Percentiles rank a stretch among this genome's conserved stretches.
Conservation (phyloP, 768 basidiomycete genomes). For the Filobasidium floriforme region DNA sequence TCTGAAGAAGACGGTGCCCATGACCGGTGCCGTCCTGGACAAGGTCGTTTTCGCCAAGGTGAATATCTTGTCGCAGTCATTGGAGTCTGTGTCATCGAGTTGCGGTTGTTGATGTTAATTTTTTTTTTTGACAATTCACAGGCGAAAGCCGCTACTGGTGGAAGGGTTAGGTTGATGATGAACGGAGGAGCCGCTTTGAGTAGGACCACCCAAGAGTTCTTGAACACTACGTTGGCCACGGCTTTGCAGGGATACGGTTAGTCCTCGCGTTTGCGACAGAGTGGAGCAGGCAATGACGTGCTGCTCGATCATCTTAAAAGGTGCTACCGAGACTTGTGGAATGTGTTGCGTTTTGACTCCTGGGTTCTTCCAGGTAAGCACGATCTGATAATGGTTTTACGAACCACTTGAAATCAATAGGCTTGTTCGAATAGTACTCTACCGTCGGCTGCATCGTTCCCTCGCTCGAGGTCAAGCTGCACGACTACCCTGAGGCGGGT, state of each 20-base stretch:
- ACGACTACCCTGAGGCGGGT: slow-evolving; percentile 41
- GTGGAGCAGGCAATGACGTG: slow-evolving; percentile 15
- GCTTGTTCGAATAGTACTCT: neutral
- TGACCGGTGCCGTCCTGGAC: slow-evolving; percentile 33
- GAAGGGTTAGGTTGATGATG: slow-evolving; percentile 37
- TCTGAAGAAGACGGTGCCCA: slow-evolving; percentile 39
- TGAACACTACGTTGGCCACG: slow-evolving; percentile 37
- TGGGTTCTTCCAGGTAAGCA: slow-evolving; percentile 25
- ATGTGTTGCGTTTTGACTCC: slow-evolving; percentile 37
- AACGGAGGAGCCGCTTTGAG: slow-evolving; percentile 38
- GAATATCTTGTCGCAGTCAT: neutral
- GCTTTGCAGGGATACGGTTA: slow-evolving; percentile 44
- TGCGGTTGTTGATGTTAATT: neutral
- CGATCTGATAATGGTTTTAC: neutral
- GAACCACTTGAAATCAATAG: neutral
- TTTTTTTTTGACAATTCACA: neutral
- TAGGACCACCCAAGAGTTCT: slow-evolving; percentile 39
- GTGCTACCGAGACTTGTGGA: slow-evolving; percentile 41
- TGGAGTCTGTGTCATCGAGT: neutral
- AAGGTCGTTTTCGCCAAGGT: slow-evolving; percentile 37
- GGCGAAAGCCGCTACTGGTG: slow-evolving; percentile 41
- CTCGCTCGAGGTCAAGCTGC: slow-evolving; percentile 39
- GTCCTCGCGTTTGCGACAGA: neutral
- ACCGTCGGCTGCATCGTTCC: slow-evolving; percentile 40
- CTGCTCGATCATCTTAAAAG: slow-evolving; percentile 20